Evolutionary conservation across 108 stramenopile species (phyloP).

Genomic region (Nannochloropsis salina): DNA sequence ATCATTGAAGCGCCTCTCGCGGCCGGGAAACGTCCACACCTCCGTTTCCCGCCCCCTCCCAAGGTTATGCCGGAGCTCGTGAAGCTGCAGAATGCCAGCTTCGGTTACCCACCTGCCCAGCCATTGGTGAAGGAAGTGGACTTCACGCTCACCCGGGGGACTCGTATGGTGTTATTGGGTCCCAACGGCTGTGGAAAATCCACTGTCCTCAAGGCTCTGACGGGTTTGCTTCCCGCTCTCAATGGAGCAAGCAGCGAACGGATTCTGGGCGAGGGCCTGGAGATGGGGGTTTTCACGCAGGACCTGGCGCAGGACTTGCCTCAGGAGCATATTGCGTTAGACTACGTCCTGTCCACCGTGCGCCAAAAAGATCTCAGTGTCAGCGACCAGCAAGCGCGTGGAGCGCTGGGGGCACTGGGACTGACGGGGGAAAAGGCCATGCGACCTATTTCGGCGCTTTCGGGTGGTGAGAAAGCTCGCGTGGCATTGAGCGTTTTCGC

Average conservation of each 20-base stretch:
- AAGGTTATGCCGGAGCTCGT: constrained; percentile 6
- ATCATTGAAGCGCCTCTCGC: background rate
- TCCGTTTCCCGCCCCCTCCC: background rate
- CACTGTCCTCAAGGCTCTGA: constrained; percentile 71
- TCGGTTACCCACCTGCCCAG: constrained; percentile 31
- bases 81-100: background rate
- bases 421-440: constrained; percentile 71
- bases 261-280: constrained; percentile 39
- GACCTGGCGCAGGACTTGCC: constrained; percentile 79
- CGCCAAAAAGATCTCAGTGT: constrained; percentile 61
- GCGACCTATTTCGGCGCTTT: constrained; percentile 56
- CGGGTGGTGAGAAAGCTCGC: constrained; percentile 58
- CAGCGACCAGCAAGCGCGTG: constrained; percentile 67
- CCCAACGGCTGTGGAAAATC: constrained; percentile 86
- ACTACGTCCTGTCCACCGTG: constrained; percentile 42
- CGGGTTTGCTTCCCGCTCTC: constrained; percentile 66
- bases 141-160: constrained; percentile 54
- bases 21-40: background rate
- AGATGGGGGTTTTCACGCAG: constrained; percentile 48
- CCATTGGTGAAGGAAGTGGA: constrained; percentile 56
- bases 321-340: constrained; percentile 60
- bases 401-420: constrained; percentile 69
- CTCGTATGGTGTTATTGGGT: constrained; percentile 61
- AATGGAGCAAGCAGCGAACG: constrained; percentile 60
- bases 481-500: constrained; percentile 55